Evolutionary conservation across 148 eudicot genomes (phyloP).

Genomic region (Rhododendron griersonianum): DNA sequence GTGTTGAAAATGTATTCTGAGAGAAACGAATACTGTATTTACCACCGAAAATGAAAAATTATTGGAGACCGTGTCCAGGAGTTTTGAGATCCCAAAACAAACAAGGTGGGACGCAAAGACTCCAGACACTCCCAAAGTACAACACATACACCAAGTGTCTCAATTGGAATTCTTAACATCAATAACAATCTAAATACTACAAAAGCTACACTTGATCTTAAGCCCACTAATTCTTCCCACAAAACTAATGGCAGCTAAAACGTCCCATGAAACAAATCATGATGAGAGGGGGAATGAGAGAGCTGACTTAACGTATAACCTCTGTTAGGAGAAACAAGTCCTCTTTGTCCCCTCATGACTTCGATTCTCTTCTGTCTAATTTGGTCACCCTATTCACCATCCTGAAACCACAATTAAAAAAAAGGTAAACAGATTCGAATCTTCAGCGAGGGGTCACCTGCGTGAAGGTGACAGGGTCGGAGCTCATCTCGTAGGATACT

Average conservation of each 20-base stretch:
- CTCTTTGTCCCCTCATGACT: not conserved
- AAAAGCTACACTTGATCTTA: not conserved
- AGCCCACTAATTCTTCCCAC: not conserved
- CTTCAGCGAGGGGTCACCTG: slow-evolving; percentile 62
- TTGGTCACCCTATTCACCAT: not conserved
- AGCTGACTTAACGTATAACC: not conserved
- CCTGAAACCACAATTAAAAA: not conserved
- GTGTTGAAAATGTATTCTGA: too few relatives aligned
- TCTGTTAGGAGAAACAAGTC: not conserved
- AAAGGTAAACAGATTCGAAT: slow-evolving; percentile 26
- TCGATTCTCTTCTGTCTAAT: not conserved
- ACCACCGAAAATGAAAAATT: too few relatives aligned
- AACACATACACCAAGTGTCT: not conserved
- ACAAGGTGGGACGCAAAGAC: too few relatives aligned
- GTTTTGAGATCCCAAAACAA: too few relatives aligned
- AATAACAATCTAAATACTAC: not conserved
- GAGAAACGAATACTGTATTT: too few relatives aligned
- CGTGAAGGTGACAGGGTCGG: slow-evolving; percentile 52
- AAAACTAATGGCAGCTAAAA: not conserved
- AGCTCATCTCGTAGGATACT: slow-evolving; percentile 50
- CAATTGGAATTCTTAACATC: not conserved
- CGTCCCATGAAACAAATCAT: not conserved
- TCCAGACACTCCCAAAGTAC: not conserved
- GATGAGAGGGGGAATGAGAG: not conserved
- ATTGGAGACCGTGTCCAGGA: too few relatives aligned